Conservation (phyloP, 805 yeast genomes). For the Clavispora santaluciae region DNA sequence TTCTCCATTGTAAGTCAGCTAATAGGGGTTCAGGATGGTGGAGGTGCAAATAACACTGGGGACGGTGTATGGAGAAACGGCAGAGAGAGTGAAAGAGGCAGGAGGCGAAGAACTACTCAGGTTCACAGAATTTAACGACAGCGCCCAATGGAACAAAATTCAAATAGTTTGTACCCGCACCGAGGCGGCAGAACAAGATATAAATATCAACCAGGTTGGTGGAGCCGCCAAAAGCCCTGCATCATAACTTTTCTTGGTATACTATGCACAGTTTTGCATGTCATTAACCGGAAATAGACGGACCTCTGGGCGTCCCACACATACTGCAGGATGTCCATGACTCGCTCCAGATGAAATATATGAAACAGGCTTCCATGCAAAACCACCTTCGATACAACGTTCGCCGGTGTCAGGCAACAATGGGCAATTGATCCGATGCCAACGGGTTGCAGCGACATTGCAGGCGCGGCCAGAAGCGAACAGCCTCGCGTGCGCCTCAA, state of each 20-base stretch:
- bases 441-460: no score
- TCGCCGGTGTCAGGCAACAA: no score
- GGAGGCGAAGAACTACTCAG: no score
- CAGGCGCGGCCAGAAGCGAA: no score
- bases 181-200: not conserved
- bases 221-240: not conserved
- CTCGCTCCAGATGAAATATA: not conserved
- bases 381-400: not conserved
- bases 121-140: no score
- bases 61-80: not conserved
- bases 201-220: not conserved
- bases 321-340: not conserved
- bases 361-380: not conserved
- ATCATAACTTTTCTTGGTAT: not conserved
- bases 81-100: no score
- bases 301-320: not conserved
- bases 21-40: no score
- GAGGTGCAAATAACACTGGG: not conserved
- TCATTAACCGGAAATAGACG: not conserved
- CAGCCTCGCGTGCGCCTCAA: no score
- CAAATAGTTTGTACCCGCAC: no score
- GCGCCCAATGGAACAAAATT: not conserved
- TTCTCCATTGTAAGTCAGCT: constrained; percentile 13
- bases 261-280: not conserved
- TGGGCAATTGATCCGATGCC: no score